Conservation (phyloP, 2,329 filamentous ascomycete genomes). For the Fusarium verticillioides region DNA sequence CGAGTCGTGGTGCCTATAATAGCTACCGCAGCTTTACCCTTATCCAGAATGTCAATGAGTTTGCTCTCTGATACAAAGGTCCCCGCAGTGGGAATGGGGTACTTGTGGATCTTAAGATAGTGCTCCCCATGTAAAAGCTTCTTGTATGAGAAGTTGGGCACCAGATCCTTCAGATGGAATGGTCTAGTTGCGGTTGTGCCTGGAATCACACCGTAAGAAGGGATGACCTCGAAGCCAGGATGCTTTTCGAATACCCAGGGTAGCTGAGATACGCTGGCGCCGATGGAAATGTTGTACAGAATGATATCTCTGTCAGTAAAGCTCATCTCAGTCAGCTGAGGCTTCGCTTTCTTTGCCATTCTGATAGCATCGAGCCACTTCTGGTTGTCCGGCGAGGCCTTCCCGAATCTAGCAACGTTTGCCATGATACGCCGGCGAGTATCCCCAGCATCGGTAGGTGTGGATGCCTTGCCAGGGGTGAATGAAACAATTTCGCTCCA, state of each 20-base stretch:
- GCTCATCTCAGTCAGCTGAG: not conserved
- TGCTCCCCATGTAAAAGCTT: not conserved
- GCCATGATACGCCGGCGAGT: not conserved
- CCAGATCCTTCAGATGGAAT: not conserved
- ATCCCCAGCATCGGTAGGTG: not conserved
- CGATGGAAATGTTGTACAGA: not conserved
- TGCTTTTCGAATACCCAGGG: not conserved
- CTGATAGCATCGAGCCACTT: not conserved
- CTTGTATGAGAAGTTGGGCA: not conserved
- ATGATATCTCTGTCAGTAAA: not conserved
- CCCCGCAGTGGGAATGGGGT: no score
- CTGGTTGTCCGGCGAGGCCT: accelerated
- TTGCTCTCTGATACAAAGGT: not conserved
- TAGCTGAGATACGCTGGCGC: not conserved
- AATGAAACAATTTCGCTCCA: not conserved
- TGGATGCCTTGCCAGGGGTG: not conserved
- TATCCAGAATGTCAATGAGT: not conserved
- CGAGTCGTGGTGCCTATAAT: not conserved
- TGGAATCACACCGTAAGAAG: not conserved
- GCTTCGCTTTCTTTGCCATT: not conserved
- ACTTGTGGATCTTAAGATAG: not conserved
- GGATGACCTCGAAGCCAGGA: not conserved
- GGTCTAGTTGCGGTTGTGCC: not conserved
- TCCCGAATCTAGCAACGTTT: not conserved
- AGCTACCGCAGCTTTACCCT: not conserved